Base-by-base conservation (phyloP, 1,284 basidiomycete genomes). In the Agroathelia rolfsii region DNA sequence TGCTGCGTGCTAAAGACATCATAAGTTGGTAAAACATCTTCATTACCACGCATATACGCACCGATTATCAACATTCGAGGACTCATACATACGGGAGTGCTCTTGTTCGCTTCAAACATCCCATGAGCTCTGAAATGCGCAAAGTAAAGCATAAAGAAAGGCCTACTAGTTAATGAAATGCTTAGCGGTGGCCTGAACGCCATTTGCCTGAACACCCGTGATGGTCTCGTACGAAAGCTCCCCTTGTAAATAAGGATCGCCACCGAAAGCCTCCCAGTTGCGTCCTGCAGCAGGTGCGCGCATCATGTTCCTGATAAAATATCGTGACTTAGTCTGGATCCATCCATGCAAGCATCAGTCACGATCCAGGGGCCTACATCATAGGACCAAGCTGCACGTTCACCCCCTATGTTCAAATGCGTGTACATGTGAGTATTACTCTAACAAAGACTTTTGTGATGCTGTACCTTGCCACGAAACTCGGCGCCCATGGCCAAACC, bases 261-360 rank as follows among this genome's bases (percentile, higher is more conserved):
- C 76, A 28, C 83, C 78, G 41, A 85, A 89, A 6, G 82, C 72
- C 61, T 85, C 81, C 76, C 77, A 86, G 47, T 76, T 76, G 16
- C 81, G 61, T 1, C 82, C 81, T n/a, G 63, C 73, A 11, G 68
- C 69, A 4, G 77, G 69, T 1, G 62, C 62, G n/a, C 80, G 66
- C 34, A 64, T 66, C 32, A 80, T 46, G 47, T 73, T 72, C 66
- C 66, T 70, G 41, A 9, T n/a, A n/a, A 10, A 28, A 8, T n/a
- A n/a, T n/a, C 15, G 38, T 41, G 17, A 30, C 18, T 42, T 10
- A n/a, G n/a, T 20, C 21, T 15, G 37, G 38, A 13, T 14, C 20
- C 8, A 30, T 9, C 31, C 22, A 35, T 28, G 12, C 11, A 29
- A 13, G 25, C 15, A 35, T n/a, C n/a, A n/a, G n/a, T n/a, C n/a